Conservation (phyloP, 2,329 filamentous ascomycete species). For the Hypocrella siamensis region DNA sequence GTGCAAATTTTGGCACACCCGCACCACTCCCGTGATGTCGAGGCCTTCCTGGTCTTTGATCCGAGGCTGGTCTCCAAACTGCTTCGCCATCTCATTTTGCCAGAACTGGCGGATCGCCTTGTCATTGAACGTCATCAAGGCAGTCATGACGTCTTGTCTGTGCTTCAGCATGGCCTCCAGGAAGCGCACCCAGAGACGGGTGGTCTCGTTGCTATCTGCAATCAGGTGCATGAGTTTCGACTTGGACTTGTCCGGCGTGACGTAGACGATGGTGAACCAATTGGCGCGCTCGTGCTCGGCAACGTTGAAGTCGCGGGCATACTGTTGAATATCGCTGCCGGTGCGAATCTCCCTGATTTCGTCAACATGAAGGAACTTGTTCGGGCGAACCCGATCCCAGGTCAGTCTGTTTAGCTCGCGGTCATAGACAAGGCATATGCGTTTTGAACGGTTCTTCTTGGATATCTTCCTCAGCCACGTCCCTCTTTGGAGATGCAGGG, state of each 20-base stretch:
- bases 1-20: conserved; percentile 76
- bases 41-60: conserved; percentile 50
- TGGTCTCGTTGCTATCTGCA: conserved; percentile 55
- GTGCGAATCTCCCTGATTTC: conserved; percentile 84
- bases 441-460: conserved; percentile 62
- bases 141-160: conserved; percentile 79
- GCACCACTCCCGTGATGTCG: conserved; percentile 63
- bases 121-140: conserved; percentile 71
- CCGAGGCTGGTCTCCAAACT: conserved; percentile 37
- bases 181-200: conserved; percentile 68
- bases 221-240: conserved; percentile 82
- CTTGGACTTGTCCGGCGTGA: conserved; percentile 61
- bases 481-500: conserved; percentile 61
- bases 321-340: conserved; percentile 73
- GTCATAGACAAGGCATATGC: conserved; percentile 58
- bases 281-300: conserved; percentile 49
- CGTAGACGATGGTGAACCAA: conserved; percentile 87
- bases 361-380: conserved; percentile 84
- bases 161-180: conserved; percentile 74
- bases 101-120: conserved; percentile 73
- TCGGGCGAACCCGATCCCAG: conserved; percentile 66
- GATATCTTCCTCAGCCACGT: conserved; percentile 70
- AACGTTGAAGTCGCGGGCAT: conserved; percentile 69
- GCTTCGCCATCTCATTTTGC: conserved; percentile 66
- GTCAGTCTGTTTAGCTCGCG: conserved; percentile 71